phyloP scores from a whole-genome alignment of 2,329 filamentous ascomycete genomes.

The Cucurbitaria berberidis region DNA sequence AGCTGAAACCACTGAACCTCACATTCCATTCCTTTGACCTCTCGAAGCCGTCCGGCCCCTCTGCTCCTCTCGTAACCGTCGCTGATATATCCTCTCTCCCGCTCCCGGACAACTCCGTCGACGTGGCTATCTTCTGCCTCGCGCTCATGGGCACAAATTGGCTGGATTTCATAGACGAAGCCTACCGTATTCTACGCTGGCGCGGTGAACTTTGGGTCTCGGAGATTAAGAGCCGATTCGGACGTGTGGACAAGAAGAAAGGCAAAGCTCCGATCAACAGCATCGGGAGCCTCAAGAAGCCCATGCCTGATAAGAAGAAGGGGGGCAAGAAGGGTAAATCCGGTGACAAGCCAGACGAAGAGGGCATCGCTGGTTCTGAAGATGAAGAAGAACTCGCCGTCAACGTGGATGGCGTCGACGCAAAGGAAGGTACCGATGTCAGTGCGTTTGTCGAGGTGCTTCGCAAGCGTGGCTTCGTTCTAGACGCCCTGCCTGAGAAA shows the following conservation, averaged over 20 bases:
- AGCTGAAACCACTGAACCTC: conserved; percentile 71
- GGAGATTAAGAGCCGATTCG: conserved; percentile 95
- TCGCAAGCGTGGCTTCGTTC: conserved; percentile 79
- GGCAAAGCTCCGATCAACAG: conserved; percentile 63
- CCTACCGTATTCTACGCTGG: conserved; percentile 87
- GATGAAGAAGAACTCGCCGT: conserved; percentile 65
- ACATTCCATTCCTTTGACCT: conserved; percentile 86
- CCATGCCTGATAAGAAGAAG: conserved; percentile 27
- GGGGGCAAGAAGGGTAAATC: conserved; percentile 48
- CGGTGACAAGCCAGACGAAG: conserved; percentile 52
- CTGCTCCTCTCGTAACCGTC: conserved; percentile 76
- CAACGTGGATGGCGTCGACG: conserved; percentile 71
- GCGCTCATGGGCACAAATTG: conserved; percentile 99
- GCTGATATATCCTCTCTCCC: conserved; percentile 90
- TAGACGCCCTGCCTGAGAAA: conserved; percentile 62
- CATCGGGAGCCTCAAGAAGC: conserved; percentile 60
- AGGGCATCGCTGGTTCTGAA: conserved; percentile 57
- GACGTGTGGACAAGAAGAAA: conserved; percentile 60
- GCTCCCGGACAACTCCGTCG: conserved; percentile 73
- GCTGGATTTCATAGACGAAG: conserved; percentile 95
- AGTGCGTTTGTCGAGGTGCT: conserved; percentile 85
- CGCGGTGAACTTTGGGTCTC: conserved; percentile 97
- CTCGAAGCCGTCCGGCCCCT: conserved; percentile 74
- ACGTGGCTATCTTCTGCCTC: conserved; percentile 92
- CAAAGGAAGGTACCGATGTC: conserved; percentile 79